Evolutionary conservation across 495 filamentous ascomycete species (phyloP).

Genomic region (Chlorociboria aeruginascens): DNA sequence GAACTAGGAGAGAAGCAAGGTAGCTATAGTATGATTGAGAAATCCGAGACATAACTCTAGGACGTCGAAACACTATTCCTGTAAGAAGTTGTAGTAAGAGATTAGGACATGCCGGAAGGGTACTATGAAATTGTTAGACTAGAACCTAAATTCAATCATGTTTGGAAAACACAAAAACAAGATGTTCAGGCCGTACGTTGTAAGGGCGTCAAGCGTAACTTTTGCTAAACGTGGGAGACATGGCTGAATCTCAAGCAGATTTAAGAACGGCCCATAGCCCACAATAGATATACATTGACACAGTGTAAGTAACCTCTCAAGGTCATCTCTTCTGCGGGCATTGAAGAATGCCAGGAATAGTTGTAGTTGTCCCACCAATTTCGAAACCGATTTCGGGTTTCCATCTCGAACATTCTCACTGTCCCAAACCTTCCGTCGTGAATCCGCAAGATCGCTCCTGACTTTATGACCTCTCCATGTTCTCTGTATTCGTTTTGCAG

Average conservation of each 20-base stretch:
- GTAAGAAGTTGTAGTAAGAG: conserved; percentile 12
- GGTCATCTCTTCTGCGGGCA: conserved; percentile 11
- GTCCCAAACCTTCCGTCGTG: conserved; percentile 63
- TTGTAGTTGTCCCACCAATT: conserved; percentile 11
- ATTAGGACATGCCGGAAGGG: conserved; percentile 6
- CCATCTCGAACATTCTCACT: conserved; percentile 5
- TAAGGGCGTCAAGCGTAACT: conserved; percentile 31
- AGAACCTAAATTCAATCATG: conserved; percentile 12
- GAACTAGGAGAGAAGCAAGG: conserved; percentile 8
- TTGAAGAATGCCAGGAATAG: conserved; percentile 24
- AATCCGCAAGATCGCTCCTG: conserved; percentile 41
- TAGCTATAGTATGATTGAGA: conserved; percentile 15
- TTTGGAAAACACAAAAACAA: neutral
- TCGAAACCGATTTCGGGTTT: conserved; percentile 11
- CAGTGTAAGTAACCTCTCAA: conserved; percentile 10
- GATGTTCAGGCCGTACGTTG: conserved; percentile 14
- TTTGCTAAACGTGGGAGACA: conserved; percentile 33
- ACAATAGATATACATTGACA: conserved; percentile 6
- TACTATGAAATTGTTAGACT: conserved; percentile 6
- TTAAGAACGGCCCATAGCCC: conserved; percentile 8
- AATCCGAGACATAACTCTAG: conserved; percentile 4
- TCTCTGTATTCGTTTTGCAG: conserved; percentile 63
- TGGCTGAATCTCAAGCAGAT: conserved; percentile 7
- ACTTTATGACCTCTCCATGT: conserved; percentile 71
- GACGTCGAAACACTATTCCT: conserved; percentile 3